These are phyloP conservation scores for Globisporangium takayamanum DNA, from an alignment of 352 stramenopile species.

Conservation along the genomic window DNA sequence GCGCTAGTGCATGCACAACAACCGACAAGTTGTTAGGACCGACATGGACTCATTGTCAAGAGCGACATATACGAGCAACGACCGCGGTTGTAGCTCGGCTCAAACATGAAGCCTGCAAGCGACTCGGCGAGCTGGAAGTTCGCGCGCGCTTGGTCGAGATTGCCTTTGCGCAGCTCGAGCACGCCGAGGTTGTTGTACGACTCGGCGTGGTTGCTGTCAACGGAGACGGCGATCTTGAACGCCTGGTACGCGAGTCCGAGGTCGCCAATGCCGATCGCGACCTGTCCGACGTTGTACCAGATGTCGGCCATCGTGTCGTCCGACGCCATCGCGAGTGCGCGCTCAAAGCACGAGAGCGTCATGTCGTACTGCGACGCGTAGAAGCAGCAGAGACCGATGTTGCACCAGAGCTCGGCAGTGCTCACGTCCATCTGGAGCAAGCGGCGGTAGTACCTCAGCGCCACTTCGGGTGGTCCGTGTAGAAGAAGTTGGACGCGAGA, in stretches of 20 bases:
- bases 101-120: slow-evolving; percentile 86
- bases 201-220: slow-evolving; percentile 90
- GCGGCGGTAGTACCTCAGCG: slow-evolving; percentile 90
- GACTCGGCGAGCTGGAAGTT: slow-evolving; percentile 80
- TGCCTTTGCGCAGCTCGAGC: slow-evolving; percentile 86
- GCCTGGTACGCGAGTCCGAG: slow-evolving; percentile 90
- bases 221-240: slow-evolving; percentile 90
- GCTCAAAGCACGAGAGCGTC: slow-evolving; percentile 91
- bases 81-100: slow-evolving; percentile 90
- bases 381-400: slow-evolving; percentile 93
- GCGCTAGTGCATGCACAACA: slow-evolving; percentile 32
- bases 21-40: neutral
- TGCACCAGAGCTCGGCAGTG: slow-evolving; percentile 92
- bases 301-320: slow-evolving; percentile 91
- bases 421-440: slow-evolving; percentile 91
- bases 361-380: slow-evolving; percentile 93
- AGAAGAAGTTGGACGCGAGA: slow-evolving; percentile 92
- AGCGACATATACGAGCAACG: slow-evolving; percentile 14
- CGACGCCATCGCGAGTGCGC: slow-evolving; percentile 77
- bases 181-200: slow-evolving; percentile 90
- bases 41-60: slow-evolving; percentile 1
- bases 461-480: slow-evolving; percentile 89
- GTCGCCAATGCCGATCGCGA: slow-evolving; percentile 91
- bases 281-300: slow-evolving; percentile 94
- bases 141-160: slow-evolving; percentile 77